Evolutionary conservation across 352 stramenopile species (phyloP).

Genomic region (Pythium phragmiticola): DNA sequence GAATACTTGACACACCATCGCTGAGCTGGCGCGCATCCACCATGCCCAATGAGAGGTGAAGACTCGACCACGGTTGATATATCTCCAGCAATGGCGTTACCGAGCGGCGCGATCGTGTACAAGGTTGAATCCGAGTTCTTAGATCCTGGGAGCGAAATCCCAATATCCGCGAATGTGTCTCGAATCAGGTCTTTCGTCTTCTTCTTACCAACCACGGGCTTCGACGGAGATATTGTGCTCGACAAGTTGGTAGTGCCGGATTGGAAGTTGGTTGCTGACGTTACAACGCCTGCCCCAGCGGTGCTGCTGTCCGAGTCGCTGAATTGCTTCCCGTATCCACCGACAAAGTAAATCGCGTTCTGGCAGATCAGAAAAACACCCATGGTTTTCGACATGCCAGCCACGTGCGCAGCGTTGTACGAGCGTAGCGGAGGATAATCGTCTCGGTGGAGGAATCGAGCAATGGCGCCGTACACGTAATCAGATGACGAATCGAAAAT

Average conservation of each 20-base stretch:
- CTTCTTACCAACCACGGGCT: slow-evolving; percentile 34
- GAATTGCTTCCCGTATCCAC: slow-evolving; percentile 56
- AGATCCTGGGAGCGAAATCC: slow-evolving; percentile 39
- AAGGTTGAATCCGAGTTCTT: slow-evolving; percentile 37
- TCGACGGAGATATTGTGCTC: slow-evolving; percentile 25
- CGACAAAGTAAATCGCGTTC: slow-evolving; percentile 65
- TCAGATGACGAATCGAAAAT: slow-evolving; percentile 50
- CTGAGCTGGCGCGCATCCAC: slow-evolving; percentile 11
- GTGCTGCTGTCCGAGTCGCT: slow-evolving; percentile 15
- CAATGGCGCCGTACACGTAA: slow-evolving; percentile 52
- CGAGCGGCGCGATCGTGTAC: slow-evolving; percentile 42
- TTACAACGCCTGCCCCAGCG: neutral
- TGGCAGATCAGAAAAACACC: slow-evolving; percentile 60
- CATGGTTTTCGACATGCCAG: slow-evolving; percentile 53
- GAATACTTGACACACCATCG: slow-evolving; percentile 65
- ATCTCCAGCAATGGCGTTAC: neutral
- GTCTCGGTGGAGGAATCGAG: slow-evolving; percentile 59
- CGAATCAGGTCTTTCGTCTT: slow-evolving; percentile 52
- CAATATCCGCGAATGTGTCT: slow-evolving; percentile 50
- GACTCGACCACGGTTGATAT: neutral
- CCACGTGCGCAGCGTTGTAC: slow-evolving; percentile 59
- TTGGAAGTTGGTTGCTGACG: neutral
- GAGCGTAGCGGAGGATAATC: slow-evolving; percentile 62
- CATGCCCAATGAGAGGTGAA: neutral
- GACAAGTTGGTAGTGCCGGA: neutral